These are phyloP conservation scores for Penstemon davidsonii DNA, from an alignment of 257 asterid species.

Conservation along the genomic window DNA sequence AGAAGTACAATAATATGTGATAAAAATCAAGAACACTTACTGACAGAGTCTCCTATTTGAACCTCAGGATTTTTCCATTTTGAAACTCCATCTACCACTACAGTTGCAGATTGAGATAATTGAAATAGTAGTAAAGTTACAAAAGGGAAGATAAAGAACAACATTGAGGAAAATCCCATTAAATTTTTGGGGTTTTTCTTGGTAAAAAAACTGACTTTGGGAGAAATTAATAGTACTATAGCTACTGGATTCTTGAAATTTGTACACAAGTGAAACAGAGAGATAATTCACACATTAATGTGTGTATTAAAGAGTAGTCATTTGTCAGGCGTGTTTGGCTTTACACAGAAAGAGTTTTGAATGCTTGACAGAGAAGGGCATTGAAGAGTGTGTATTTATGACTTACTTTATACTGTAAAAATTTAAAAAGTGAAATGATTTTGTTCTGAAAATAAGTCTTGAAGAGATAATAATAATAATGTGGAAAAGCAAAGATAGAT, in stretches of 20 bases:
- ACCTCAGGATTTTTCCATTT: constrained; percentile 72
- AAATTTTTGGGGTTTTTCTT: constrained; percentile 3
- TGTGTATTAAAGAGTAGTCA: constrained; percentile 44
- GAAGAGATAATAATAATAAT: neutral
- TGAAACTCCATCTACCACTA: constrained; percentile 77
- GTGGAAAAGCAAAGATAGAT: constrained; percentile 8
- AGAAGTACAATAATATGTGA: neutral
- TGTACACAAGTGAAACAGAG: neutral
- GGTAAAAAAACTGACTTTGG: constrained; percentile 8
- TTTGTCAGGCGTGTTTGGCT: constrained; percentile 55
- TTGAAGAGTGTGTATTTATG: constrained; percentile 41
- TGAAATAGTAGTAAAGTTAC: constrained; percentile 30
- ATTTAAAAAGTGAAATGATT: constrained; percentile 43
- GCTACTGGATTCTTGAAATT: neutral
- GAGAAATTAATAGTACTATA: neutral
- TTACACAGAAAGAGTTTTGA: constrained; percentile 46
- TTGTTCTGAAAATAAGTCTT: constrained; percentile 32
- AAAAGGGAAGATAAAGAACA: constrained; percentile 32
- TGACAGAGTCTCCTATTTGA: constrained; percentile 75
- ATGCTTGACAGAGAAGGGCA: constrained; percentile 35
- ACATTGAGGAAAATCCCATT: constrained; percentile 39
- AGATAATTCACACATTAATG: constrained; percentile 2
- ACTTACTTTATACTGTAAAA: constrained; percentile 30
- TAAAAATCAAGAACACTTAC: constrained; percentile 44
- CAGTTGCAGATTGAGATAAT: constrained; percentile 49